phyloP scores from a whole-genome alignment of 768 basidiomycete genomes.

The Russula sp. region DNA sequence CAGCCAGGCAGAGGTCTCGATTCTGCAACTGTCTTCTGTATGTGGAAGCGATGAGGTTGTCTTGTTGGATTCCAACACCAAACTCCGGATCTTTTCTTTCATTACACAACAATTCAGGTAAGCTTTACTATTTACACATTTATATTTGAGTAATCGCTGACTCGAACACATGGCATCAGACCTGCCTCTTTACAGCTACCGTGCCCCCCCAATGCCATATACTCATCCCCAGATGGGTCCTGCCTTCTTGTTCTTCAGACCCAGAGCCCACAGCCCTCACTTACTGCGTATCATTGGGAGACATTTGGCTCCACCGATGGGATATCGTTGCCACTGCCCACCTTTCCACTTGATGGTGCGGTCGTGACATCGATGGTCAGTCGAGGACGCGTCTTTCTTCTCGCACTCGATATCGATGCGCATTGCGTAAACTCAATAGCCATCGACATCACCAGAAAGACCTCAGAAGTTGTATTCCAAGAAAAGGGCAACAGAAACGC shows the following conservation, averaged over 20 bases:
- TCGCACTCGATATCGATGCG: constrained; percentile 40
- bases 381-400: constrained; percentile 44
- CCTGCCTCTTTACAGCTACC: constrained; percentile 45
- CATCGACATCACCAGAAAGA: constrained; percentile 52
- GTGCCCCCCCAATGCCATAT: constrained; percentile 37
- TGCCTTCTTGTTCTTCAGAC: constrained; percentile 44
- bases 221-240: constrained; percentile 54
- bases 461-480: constrained; percentile 55
- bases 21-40: constrained; percentile 44
- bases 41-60: constrained; percentile 52
- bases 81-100: constrained; percentile 52
- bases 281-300: constrained; percentile 52
- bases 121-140: constrained; percentile 4
- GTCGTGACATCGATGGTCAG: constrained; percentile 47
- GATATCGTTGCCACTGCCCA: constrained; percentile 39
- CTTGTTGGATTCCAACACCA: constrained; percentile 45
- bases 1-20: constrained; percentile 25
- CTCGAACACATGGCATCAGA: constrained; percentile 33
- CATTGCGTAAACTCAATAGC: constrained; percentile 44
- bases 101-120: constrained; percentile 54
- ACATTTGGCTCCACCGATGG: constrained; percentile 54
- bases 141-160: not conserved
- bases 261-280: not conserved
- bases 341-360: constrained; percentile 31
- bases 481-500: constrained; percentile 38